Percentiles rank a stretch among this genome's conserved stretches.
These are phyloP conservation scores for Helotiales sp. DNA, from an alignment of 2,329 filamentous ascomycete species.

Conservation along the genomic window DNA sequence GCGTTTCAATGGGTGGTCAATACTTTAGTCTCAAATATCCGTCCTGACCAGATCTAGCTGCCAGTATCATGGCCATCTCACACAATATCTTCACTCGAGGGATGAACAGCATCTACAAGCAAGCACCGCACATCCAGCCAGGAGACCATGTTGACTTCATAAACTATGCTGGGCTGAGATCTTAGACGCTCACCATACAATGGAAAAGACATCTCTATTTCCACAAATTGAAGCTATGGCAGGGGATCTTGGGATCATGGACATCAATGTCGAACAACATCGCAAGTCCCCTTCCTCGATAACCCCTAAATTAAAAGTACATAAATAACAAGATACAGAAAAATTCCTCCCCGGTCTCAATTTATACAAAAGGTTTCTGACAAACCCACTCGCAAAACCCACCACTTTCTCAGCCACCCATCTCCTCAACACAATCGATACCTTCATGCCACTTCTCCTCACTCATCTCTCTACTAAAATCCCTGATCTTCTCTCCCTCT, in stretches of 20 bases:
- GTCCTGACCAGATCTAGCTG: background rate
- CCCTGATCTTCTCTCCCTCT: constrained; percentile 34
- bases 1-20: background rate
- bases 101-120: constrained; percentile 39
- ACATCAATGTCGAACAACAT: constrained; percentile 43
- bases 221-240: constrained; percentile 39
- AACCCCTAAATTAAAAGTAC: background rate
- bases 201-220: constrained; percentile 42
- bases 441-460: constrained; percentile 37
- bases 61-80: constrained; percentile 30
- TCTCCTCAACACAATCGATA: constrained; percentile 30
- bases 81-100: constrained; percentile 41
- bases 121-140: constrained; percentile 35
- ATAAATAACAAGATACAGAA: constrained; percentile 9
- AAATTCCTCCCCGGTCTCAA: constrained; percentile 18
- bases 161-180: constrained; percentile 24
- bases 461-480: constrained; percentile 43
- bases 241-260: constrained; percentile 42
- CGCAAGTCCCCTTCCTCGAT: constrained; percentile 4
- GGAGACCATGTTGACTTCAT: constrained; percentile 37
- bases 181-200: constrained; percentile 40
- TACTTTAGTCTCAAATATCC: too few species aligned
- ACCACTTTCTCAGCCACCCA: constrained; percentile 10
- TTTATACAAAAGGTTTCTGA: constrained; percentile 13
- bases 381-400: background rate